Percentiles rank a stretch among this genome's conserved stretches.
Conservation (phyloP, 306 rosid species). For the Phaseolus lunatus region DNA sequence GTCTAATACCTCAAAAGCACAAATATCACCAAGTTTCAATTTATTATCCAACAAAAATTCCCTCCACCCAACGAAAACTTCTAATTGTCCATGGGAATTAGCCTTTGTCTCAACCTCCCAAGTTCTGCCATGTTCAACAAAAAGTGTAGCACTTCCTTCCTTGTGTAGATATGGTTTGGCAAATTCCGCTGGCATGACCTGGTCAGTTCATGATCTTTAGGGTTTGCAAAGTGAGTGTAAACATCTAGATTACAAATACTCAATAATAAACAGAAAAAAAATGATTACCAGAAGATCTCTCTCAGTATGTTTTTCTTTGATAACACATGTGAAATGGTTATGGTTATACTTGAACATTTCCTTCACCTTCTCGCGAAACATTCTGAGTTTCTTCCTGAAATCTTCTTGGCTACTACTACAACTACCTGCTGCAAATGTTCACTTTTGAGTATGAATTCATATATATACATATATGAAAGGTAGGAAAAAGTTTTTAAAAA, state of each 20-base stretch:
- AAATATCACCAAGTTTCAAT: constrained; percentile 36
- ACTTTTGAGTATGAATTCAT: neutral
- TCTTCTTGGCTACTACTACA: neutral
- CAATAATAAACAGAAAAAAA: neutral
- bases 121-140: neutral
- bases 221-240: neutral
- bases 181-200: constrained; percentile 31
- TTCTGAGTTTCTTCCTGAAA: neutral
- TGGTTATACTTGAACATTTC: neutral
- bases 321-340: neutral
- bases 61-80: constrained; percentile 29
- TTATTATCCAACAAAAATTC: neutral
- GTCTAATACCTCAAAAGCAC: constrained; percentile 30
- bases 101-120: constrained; percentile 17
- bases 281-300: constrained; percentile 40
- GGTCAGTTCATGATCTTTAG: neutral
- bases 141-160: constrained; percentile 5
- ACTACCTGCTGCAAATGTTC: constrained; percentile 5
- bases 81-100: neutral
- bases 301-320: neutral
- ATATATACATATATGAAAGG: too few relatives aligned
- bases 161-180: neutral
- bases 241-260: neutral
- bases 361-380: neutral
- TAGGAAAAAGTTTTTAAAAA: too few relatives aligned